Evolutionary conservation across 2,329 filamentous ascomycete species (phyloP).

Genomic region (Verticillium nubilum): DNA sequence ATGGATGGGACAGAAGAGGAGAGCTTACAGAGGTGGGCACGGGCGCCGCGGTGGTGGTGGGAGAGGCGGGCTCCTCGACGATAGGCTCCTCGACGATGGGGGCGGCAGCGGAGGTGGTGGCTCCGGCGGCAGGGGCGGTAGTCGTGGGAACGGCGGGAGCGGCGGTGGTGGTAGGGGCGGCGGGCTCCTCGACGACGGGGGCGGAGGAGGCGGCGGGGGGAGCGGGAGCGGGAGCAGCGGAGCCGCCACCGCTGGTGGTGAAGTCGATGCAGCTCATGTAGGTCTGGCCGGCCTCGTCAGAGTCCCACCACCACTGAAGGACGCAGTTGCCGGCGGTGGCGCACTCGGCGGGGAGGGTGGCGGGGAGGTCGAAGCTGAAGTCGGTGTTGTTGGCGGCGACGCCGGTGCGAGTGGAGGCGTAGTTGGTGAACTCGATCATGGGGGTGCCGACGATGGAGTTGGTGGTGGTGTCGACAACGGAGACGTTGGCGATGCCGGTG

Average conservation of each 20-base stretch:
- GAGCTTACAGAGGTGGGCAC: not conserved
- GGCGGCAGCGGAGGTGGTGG: constrained; percentile 1
- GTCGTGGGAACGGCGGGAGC: constrained; percentile 7
- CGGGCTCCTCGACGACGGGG: not conserved
- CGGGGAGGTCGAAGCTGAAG: constrained; percentile 51
- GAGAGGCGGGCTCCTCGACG: constrained; percentile 1
- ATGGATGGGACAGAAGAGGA: not conserved
- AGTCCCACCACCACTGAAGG: constrained; percentile 61
- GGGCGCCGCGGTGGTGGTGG: not conserved
- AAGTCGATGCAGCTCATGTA: constrained; percentile 62
- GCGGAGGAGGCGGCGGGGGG: constrained; percentile 1
- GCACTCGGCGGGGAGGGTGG: constrained; percentile 38
- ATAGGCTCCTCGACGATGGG: not conserved
- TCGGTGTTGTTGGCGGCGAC: constrained; percentile 20
- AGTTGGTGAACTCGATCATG: constrained; percentile 34
- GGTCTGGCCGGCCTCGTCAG: constrained; percentile 50
- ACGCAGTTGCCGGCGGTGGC: constrained; percentile 40
- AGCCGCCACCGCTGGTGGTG: constrained; percentile 10
- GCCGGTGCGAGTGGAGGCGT: constrained; percentile 18
- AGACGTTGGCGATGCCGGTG: constrained; percentile 34
- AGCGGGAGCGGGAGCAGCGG: not conserved
- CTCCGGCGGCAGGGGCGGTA: constrained; percentile 3
- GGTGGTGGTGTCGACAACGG: constrained; percentile 1
- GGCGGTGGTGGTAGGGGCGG: constrained; percentile 8
- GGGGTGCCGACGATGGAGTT: constrained; percentile 1